phyloP scores from a whole-genome alignment of 2,329 filamentous ascomycete species.

The Paraphaeosphaeria sporulosa region DNA sequence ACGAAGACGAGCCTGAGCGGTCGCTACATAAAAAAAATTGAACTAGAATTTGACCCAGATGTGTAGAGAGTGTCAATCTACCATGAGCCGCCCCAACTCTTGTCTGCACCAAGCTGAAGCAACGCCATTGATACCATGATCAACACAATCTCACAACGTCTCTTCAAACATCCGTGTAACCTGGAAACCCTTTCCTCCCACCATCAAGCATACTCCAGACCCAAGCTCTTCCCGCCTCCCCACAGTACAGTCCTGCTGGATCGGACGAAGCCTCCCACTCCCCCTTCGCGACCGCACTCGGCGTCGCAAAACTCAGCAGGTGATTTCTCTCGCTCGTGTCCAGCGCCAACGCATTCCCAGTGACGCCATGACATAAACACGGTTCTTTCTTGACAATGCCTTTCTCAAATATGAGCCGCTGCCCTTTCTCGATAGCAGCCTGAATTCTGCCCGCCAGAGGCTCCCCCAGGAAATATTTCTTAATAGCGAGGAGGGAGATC shows the following conservation, averaged over 20 bases:
- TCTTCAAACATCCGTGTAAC: background rate
- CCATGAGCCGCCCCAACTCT: too few relatives aligned
- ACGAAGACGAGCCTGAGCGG: too few relatives aligned
- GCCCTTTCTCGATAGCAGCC: conserved; percentile 59
- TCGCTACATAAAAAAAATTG: too few relatives aligned
- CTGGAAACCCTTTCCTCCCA: conserved; percentile 48
- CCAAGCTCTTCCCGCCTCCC: conserved; percentile 59
- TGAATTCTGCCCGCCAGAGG: conserved; percentile 61
- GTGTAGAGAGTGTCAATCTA: too few relatives aligned
- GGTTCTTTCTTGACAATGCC: conserved; percentile 70
- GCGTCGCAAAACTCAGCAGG: conserved; percentile 65
- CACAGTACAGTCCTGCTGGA: conserved; percentile 59
- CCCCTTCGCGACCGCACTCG: conserved; percentile 62
- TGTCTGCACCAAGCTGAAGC: too few relatives aligned
- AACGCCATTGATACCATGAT: too few relatives aligned
- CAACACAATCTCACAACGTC: too few relatives aligned
- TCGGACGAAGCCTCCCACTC: conserved; percentile 61
- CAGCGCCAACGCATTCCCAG: conserved; percentile 68
- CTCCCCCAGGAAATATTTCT: conserved; percentile 60
- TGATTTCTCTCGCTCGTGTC: conserved; percentile 60
- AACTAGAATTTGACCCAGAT: too few relatives aligned
- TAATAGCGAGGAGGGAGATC: conserved; percentile 64
- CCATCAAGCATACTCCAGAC: conserved; percentile 57
- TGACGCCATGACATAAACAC: conserved; percentile 70
- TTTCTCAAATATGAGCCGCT: conserved; percentile 62